Evolutionary conservation across 768 basidiomycete species (phyloP).

Genomic region (Xerocomellus chrysenteron): DNA sequence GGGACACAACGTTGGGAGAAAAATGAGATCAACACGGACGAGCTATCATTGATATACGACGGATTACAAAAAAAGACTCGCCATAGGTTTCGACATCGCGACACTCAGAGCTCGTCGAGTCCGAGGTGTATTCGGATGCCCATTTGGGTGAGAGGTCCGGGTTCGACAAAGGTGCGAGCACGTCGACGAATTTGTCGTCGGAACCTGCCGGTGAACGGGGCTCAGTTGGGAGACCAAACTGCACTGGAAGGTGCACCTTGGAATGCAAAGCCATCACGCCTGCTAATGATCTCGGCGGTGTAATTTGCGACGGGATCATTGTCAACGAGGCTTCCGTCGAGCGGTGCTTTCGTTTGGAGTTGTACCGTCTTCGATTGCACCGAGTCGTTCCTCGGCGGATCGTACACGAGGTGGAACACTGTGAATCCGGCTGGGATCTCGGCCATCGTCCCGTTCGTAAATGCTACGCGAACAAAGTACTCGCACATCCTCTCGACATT

Average conservation of each 20-base stretch:
- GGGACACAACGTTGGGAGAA: no score
- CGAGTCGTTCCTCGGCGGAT: neutral
- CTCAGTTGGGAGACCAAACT: no score
- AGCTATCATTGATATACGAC: no score
- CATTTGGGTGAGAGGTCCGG: neutral
- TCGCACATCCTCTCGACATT: neutral
- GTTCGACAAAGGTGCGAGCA: neutral
- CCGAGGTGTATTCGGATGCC: neutral
- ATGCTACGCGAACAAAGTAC: neutral
- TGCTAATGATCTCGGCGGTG: neutral
- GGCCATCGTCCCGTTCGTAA: neutral
- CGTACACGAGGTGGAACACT: neutral
- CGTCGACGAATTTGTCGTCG: neutral
- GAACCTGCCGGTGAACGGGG: neutral
- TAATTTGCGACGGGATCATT: neutral
- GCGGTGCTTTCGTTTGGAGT: neutral
- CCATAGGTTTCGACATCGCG: no score
- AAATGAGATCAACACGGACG: no score
- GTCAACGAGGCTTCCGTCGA: neutral
- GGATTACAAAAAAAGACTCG: no score
- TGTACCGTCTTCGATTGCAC: neutral
- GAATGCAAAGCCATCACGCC: neutral
- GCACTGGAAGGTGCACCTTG: neutral
- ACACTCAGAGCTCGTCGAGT: neutral
- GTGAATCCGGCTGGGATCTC: slow-evolving; percentile 1